phyloP scores from a whole-genome alignment of 2,329 filamentous ascomycete species.

The Pezicula carpinea region DNA sequence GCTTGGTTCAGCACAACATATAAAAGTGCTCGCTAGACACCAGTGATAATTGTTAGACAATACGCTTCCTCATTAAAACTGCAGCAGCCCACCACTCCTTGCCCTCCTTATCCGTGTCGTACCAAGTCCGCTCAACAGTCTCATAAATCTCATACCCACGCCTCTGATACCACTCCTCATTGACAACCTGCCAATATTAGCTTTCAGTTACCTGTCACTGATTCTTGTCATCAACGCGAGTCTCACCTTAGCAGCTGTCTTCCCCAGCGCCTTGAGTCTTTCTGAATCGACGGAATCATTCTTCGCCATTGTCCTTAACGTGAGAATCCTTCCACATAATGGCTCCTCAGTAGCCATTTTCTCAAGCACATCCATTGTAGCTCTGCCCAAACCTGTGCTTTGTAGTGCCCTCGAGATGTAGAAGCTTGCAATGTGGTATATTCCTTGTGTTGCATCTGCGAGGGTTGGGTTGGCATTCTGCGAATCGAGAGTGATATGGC shows the following conservation, averaged over 20 bases:
- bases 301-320: slow-evolving; percentile 2
- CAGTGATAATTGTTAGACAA: no score
- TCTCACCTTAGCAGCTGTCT: background rate
- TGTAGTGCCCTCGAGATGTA: slow-evolving; percentile 8
- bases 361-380: slow-evolving; percentile 7
- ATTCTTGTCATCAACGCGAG: background rate
- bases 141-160: slow-evolving; percentile 4
- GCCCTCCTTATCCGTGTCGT: background rate
- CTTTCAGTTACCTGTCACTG: background rate
- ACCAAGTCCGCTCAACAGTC: background rate
- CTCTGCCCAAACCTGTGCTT: slow-evolving; percentile 1
- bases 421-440: slow-evolving; percentile 4
- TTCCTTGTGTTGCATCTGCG: background rate
- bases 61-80: slow-evolving; percentile 3
- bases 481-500: slow-evolving; percentile 6
- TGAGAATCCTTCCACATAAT: slow-evolving; percentile 4
- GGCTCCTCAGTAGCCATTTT: slow-evolving; percentile 1
- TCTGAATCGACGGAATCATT: background rate
- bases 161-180: slow-evolving; percentile 6
- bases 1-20: no score
- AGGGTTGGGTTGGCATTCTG: background rate
- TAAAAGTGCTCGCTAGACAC: no score
- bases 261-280: background rate
- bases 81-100: background rate
- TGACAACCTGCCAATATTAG: background rate